A percentile compares a stretch with the other conserved stretches of the same genome.
Conservation (phyloP, 2,329 filamentous ascomycete species). For the Sporothrix mexicana region DNA sequence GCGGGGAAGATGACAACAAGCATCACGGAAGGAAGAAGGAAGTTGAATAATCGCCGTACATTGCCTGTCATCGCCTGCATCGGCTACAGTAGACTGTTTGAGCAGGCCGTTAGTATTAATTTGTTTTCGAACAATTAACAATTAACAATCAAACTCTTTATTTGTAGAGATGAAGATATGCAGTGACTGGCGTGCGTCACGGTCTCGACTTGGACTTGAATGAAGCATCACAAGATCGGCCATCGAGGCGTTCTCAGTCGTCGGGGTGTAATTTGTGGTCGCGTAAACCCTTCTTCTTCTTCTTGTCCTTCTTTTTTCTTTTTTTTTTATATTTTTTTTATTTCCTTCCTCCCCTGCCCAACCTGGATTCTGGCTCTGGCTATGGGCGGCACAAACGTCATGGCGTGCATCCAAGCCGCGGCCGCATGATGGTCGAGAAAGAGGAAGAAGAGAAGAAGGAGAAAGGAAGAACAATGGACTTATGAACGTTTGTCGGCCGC, state of each 20-base stretch:
- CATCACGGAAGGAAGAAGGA: background rate
- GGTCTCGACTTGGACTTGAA: too few species aligned
- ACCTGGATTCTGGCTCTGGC: background rate
- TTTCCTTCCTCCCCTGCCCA: too few species aligned
- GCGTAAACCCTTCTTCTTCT: too few species aligned
- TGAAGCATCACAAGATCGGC: too few species aligned
- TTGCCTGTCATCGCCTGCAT: background rate
- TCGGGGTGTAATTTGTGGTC: too few species aligned
- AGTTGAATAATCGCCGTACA: too few species aligned
- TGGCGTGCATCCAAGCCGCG: constrained; percentile 18
- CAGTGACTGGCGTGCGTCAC: too few species aligned
- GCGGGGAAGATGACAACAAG: background rate
- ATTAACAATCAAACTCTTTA: too few species aligned
- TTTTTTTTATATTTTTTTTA: too few species aligned
- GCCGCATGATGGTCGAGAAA: background rate
- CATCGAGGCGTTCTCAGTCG: too few species aligned
- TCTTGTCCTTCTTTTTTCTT: too few species aligned
- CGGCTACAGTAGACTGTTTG: background rate
- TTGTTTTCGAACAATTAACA: background rate
- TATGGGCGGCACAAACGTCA: constrained; percentile 18
- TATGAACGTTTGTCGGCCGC: too few species aligned
- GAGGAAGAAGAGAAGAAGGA: background rate
- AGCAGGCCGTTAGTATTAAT: background rate
- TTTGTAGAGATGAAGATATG: background rate
- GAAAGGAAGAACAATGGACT: background rate